Conservation (phyloP, 495 filamentous ascomycete genomes). For the Jackrogersella multiformis region DNA sequence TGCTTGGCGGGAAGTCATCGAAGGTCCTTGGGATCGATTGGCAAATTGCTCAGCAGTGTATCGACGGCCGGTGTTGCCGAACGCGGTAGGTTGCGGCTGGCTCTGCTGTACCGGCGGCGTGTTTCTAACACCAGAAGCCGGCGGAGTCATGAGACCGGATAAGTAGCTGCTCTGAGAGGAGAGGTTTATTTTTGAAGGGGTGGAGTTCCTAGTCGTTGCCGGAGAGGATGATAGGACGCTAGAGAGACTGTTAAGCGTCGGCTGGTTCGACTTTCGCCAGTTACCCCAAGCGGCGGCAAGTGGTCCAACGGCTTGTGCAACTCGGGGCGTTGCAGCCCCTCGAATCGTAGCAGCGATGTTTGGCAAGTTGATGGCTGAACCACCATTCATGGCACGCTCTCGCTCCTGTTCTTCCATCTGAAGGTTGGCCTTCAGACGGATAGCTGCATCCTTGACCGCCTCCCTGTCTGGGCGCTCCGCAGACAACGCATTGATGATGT, state of each 20-base stretch:
- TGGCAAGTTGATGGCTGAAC: conserved; percentile 60
- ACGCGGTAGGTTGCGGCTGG: conserved; percentile 58
- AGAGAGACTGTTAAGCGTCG: conserved; percentile 51
- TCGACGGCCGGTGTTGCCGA: conserved; percentile 60
- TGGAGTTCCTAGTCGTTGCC: conserved; percentile 57
- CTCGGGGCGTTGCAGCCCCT: conserved; percentile 75
- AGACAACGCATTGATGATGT: conserved; percentile 84
- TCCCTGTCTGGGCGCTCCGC: conserved; percentile 77
- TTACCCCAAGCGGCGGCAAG: conserved; percentile 76
- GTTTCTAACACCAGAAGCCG: conserved; percentile 71
- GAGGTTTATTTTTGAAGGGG: conserved; percentile 69
- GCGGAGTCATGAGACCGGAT: conserved; percentile 85
- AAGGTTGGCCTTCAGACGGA: conserved; percentile 89
- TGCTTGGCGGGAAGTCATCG: conserved; percentile 43
- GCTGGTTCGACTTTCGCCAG: conserved; percentile 83
- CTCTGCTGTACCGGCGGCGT: conserved; percentile 53
- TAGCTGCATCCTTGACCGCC: conserved; percentile 85
- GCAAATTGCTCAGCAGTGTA: conserved; percentile 60
- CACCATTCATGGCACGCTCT: conserved; percentile 71
- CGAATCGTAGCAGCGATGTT: conserved; percentile 63
- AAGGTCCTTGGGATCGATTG: conserved; percentile 55
- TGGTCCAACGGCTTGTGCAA: conserved; percentile 78
- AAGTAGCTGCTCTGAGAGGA: conserved; percentile 56
- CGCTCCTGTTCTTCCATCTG: conserved; percentile 98
- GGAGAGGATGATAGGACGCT: conserved; percentile 53